Conservation (phyloP, 75 land plant genomes). For the Cunninghamia lanceolata region DNA sequence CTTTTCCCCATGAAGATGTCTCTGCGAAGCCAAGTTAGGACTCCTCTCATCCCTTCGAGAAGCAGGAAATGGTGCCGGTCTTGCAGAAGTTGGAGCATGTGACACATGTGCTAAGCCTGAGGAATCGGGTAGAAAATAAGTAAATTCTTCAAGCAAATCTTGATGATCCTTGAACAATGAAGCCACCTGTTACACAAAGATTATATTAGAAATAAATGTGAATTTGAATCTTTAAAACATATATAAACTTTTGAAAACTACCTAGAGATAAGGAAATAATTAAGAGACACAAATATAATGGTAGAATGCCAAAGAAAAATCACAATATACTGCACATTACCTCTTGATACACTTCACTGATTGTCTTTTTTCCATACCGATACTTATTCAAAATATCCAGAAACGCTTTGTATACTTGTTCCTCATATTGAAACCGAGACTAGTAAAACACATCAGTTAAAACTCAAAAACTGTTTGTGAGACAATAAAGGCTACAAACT, state of each 20-base stretch:
- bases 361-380: conserved; percentile 78
- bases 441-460: conserved; percentile 19
- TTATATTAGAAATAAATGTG: not conserved
- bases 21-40: conserved; percentile 22
- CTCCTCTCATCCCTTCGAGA: conserved; percentile 51
- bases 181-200: conserved; percentile 58
- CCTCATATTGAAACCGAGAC: conserved; percentile 86
- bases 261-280: not conserved
- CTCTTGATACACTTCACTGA: conserved; percentile 88
- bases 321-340: conserved; percentile 22
- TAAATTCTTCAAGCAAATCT: conserved; percentile 90
- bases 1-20: conserved; percentile 40
- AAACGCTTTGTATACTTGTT: conserved; percentile 87
- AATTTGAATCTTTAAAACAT: not conserved
- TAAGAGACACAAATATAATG: not conserved
- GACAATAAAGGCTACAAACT: not conserved
- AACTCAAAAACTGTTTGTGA: not conserved
- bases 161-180: conserved; percentile 64
- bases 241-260: not conserved
- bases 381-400: conserved; percentile 91
- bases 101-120: conserved; percentile 30
- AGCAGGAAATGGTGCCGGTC: conserved; percentile 13
- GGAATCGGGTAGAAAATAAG: conserved; percentile 79
- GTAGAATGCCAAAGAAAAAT: not conserved
- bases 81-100: conserved; percentile 23